Conservation (phyloP, 345 rosid genomes). For the Salix suchowensis region DNA sequence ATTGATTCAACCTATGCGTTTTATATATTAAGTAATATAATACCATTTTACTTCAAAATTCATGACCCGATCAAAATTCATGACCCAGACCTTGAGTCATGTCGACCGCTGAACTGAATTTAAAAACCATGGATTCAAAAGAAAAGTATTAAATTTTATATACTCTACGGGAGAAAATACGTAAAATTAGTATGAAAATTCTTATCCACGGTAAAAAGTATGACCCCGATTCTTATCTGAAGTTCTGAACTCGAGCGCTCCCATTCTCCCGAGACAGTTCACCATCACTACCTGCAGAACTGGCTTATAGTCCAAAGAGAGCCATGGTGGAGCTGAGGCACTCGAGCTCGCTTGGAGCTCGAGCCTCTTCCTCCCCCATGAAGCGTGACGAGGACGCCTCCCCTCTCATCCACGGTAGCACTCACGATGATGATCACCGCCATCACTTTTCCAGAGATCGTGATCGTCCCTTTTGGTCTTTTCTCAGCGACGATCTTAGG, state of each 20-base stretch:
- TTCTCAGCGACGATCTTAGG: conserved; percentile 76
- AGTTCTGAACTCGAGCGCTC: background rate
- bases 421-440: conserved; percentile 40
- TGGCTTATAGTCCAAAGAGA: conserved; percentile 49
- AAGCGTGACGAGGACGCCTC: conserved; percentile 81
- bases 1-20: no score
- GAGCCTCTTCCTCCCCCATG: conserved; percentile 78
- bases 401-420: conserved; percentile 62
- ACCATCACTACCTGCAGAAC: background rate
- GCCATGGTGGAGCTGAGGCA: conserved; percentile 93
- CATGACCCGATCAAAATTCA: no score
- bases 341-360: conserved; percentile 83
- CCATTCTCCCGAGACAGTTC: background rate
- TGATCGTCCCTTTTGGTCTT: conserved; percentile 72
- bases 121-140: no score
- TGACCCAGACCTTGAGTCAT: no score
- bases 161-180: no score
- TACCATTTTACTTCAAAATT: no score
- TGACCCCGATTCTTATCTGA: background rate
- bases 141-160: no score
- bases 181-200: no score
- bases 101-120: no score
- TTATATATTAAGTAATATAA: no score
- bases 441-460: conserved; percentile 55
- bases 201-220: no score